phyloP scores from a whole-genome alignment of 2,329 filamentous ascomycete genomes.

The Colletotrichum lini region DNA sequence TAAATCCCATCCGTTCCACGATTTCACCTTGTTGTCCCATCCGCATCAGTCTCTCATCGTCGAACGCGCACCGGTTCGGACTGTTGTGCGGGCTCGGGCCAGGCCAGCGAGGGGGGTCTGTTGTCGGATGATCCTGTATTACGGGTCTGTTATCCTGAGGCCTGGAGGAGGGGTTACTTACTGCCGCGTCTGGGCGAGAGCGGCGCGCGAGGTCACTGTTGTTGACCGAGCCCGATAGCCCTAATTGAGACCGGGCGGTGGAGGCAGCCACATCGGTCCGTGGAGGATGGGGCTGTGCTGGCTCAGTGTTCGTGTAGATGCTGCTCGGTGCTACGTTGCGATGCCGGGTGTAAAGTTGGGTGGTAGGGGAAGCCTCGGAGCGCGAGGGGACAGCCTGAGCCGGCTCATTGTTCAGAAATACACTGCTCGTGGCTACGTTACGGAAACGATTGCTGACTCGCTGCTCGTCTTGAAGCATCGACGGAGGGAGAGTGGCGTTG shows the following conservation, averaged over 20 bases:
- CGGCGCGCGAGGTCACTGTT: neutral
- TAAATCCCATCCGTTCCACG: neutral
- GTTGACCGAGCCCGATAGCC: neutral
- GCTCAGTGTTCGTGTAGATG: conserved; percentile 2
- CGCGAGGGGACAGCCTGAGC: neutral
- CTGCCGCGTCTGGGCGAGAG: conserved; percentile 10
- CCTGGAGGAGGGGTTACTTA: conserved; percentile 25
- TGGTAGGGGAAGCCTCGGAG: neutral
- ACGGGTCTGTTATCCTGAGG: conserved; percentile 26
- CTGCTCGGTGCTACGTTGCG: conserved; percentile 7
- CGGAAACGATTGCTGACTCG: conserved; percentile 5
- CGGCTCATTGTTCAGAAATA: neutral
- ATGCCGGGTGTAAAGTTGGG: neutral
- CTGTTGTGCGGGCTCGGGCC: too few relatives aligned
- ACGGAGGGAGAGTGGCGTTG: neutral
- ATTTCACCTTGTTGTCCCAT: neutral
- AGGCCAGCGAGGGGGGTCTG: neutral
- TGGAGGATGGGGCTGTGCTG: conserved; percentile 9
- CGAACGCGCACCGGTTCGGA: neutral
- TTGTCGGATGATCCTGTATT: conserved; percentile 25
- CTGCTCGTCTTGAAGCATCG: conserved; percentile 3
- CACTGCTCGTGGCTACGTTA: neutral
- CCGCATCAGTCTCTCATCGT: neutral
- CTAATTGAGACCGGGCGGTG: neutral
- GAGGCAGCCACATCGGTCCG: neutral